Conservation (phyloP, 495 filamentous ascomycete species). For the Evansstolkia leycettana region DNA sequence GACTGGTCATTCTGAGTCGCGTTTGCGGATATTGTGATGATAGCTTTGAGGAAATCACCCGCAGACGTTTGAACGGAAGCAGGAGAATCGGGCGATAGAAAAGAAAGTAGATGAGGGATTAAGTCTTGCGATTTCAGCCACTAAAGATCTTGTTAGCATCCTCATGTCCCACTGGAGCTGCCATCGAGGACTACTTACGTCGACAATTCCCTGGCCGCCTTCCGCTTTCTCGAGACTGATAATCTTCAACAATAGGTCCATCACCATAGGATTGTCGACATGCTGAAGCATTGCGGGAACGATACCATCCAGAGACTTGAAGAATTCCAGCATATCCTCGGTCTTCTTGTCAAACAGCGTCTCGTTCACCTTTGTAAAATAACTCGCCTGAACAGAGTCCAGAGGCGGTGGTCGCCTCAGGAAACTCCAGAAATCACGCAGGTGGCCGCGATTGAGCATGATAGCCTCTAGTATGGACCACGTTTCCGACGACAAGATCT, state of each 20-base stretch:
- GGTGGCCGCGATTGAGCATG: slow-evolving; percentile 64
- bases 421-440: slow-evolving; percentile 86
- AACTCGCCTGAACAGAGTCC: slow-evolving; percentile 86
- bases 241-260: slow-evolving; percentile 95
- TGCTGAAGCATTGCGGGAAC: slow-evolving; percentile 80
- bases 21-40: slow-evolving; percentile 98
- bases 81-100: slow-evolving; percentile 68
- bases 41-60: slow-evolving; percentile 95
- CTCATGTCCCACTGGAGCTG: slow-evolving; percentile 2
- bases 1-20: slow-evolving; percentile 95
- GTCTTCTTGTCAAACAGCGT: slow-evolving; percentile 94
- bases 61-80: slow-evolving; percentile 91
- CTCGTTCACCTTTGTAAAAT: slow-evolving; percentile 98
- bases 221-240: slow-evolving; percentile 93
- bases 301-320: slow-evolving; percentile 71
- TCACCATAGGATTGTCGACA: slow-evolving; percentile 95
- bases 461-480: slow-evolving; percentile 92
- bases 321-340: slow-evolving; percentile 82
- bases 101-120: slow-evolving; percentile 80
- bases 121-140: slow-evolving; percentile 88
- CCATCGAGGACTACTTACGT: slow-evolving; percentile 45
- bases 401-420: slow-evolving; percentile 66
- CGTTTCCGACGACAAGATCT: slow-evolving; percentile 89
- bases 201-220: slow-evolving; percentile 84
- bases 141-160: slow-evolving; percentile 33